phyloP scores from a whole-genome alignment of 352 stramenopile genomes.

The Phytopythium boreale region DNA sequence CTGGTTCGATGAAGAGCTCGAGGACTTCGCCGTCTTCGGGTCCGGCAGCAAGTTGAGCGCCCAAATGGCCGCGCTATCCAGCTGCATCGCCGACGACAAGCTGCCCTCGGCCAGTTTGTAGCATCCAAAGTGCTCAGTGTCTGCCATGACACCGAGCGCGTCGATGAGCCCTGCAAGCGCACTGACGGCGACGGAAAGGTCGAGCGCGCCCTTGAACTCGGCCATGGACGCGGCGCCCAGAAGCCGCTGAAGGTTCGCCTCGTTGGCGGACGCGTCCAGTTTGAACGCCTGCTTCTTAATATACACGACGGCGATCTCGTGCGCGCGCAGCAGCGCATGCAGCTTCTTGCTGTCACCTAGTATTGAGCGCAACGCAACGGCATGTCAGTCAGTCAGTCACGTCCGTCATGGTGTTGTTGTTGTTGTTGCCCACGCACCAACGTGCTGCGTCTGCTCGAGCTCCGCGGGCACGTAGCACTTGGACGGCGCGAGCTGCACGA shows the following conservation, averaged over 20 bases:
- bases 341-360: slow-evolving; percentile 79
- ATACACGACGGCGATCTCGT: slow-evolving; percentile 54
- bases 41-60: slow-evolving; percentile 93
- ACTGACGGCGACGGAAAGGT: slow-evolving; percentile 67
- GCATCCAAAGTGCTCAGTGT: slow-evolving; percentile 68
- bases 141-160: slow-evolving; percentile 60
- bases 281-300: slow-evolving; percentile 76
- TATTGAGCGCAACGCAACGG: not conserved
- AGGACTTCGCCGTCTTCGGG: slow-evolving; percentile 33
- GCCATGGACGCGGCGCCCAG: slow-evolving; percentile 52
- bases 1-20: slow-evolving; percentile 20
- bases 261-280: slow-evolving; percentile 23
- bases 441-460: slow-evolving; percentile 46
- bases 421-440: slow-evolving; percentile 21
- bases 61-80: slow-evolving; percentile 91
- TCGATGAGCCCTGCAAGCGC: slow-evolving; percentile 68
- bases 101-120: slow-evolving; percentile 66
- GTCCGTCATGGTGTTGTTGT: no score
- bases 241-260: slow-evolving; percentile 65
- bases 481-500: slow-evolving; percentile 76
- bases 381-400: not conserved
- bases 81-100: slow-evolving; percentile 87
- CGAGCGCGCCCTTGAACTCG: slow-evolving; percentile 61
- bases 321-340: slow-evolving; percentile 63
- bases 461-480: slow-evolving; percentile 69